Percentiles rank a stretch among this genome's conserved stretches.
Evolutionary conservation across 2,329 filamentous ascomycete species (phyloP).

Genomic region (Penicillium vulpinum): DNA sequence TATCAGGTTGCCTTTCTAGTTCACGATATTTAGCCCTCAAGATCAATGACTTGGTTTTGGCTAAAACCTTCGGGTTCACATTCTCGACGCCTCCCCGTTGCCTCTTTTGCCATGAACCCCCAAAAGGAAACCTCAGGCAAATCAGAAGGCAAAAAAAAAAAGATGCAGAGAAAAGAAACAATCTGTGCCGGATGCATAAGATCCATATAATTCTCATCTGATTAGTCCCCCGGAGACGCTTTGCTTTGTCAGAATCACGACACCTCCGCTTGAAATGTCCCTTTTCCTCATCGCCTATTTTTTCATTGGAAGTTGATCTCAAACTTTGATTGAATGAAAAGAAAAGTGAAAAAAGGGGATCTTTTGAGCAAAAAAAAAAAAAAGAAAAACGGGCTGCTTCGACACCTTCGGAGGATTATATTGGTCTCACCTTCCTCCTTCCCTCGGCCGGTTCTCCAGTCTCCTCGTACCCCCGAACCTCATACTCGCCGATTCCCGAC

Average conservation of each 20-base stretch:
- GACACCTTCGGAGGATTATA: constrained; percentile 6
- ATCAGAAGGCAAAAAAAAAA: not conserved
- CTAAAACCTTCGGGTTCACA: not conserved
- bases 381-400: not conserved
- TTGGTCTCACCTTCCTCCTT: constrained; percentile 9
- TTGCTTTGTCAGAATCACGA: constrained; percentile 31
- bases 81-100: constrained; percentile 3
- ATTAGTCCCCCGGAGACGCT: constrained; percentile 22
- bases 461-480: constrained; percentile 1
- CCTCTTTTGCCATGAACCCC: constrained; percentile 11
- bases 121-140: not conserved
- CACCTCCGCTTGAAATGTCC: constrained; percentile 26
- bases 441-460: constrained; percentile 14
- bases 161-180: not conserved
- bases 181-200: constrained; percentile 10
- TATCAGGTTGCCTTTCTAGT: not conserved
- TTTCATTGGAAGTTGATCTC: constrained; percentile 7
- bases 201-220: constrained; percentile 9
- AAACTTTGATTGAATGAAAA: not conserved
- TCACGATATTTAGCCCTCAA: constrained; percentile 2
- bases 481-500: not conserved
- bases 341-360: not conserved
- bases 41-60: not conserved
- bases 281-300: constrained; percentile 15
- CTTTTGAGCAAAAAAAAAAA: not conserved